Evolutionary conservation across 2,329 filamentous ascomycete species (phyloP).

Genomic region (Malbranchea cinnamomea): DNA sequence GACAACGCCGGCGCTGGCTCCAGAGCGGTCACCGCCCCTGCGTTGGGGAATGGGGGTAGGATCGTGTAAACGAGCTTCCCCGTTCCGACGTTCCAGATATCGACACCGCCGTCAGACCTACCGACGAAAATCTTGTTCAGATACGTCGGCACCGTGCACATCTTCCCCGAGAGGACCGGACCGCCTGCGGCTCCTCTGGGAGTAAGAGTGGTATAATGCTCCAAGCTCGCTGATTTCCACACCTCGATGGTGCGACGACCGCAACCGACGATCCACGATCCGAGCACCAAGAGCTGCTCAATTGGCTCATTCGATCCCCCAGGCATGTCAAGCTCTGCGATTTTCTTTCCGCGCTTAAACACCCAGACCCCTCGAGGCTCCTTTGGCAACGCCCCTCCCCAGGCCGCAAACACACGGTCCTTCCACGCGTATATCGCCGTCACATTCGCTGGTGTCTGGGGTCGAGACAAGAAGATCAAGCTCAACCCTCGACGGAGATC

Average conservation of each 20-base stretch:
- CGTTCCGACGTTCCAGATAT: conserved; percentile 95
- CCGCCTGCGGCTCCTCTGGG: conserved; percentile 44
- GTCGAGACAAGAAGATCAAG: conserved; percentile 82
- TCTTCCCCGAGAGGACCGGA: conserved; percentile 58
- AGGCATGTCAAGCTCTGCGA: conserved; percentile 58
- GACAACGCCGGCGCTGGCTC: conserved; percentile 73
- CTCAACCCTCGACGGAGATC: conserved; percentile 81
- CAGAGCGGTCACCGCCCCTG: conserved; percentile 72
- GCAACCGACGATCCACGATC: conserved; percentile 78
- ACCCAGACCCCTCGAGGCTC: conserved; percentile 63
- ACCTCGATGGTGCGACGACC: conserved; percentile 64
- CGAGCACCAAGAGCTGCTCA: conserved; percentile 65
- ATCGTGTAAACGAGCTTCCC: conserved; percentile 85
- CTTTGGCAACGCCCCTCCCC: conserved; percentile 47
- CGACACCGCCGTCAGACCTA: conserved; percentile 71
- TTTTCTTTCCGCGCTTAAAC: conserved; percentile 78
- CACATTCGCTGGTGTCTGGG: conserved; percentile 72
- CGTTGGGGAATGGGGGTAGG: conserved; percentile 54
- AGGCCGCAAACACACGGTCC: conserved; percentile 75
- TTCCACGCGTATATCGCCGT: conserved; percentile 83
- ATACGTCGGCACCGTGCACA: conserved; percentile 84
- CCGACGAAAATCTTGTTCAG: conserved; percentile 92
- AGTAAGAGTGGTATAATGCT: conserved; percentile 77
- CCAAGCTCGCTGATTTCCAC: conserved; percentile 69
- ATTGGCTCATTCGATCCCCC: conserved; percentile 53